Conservation (phyloP, 2,329 filamentous ascomycete species). For the Colletotrichum zoysiae region DNA sequence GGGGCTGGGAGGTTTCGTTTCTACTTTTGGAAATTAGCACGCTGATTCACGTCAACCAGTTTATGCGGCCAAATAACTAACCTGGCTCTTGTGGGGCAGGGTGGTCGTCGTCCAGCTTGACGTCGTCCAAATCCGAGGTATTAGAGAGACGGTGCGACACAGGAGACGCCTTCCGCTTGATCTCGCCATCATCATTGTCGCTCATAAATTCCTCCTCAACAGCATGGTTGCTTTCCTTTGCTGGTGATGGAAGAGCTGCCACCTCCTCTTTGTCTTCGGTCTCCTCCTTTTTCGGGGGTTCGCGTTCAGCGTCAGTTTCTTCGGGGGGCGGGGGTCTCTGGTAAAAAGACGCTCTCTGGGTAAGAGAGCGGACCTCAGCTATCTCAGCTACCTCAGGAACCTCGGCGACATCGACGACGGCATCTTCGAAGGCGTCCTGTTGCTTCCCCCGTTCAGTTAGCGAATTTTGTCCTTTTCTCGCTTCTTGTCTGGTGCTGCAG, state of each 20-base stretch:
- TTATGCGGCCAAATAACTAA: constrained; percentile 45
- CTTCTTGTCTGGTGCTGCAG: background rate
- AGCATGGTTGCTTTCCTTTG: constrained; percentile 30
- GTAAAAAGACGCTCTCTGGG: constrained; percentile 58
- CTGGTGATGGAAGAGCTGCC: constrained; percentile 25
- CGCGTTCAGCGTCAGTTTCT: constrained; percentile 36
- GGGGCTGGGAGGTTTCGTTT: constrained; percentile 48
- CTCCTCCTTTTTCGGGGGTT: constrained; percentile 44
- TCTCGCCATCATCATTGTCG: constrained; percentile 43
- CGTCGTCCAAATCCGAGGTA: constrained; percentile 66
- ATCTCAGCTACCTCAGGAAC: constrained; percentile 50
- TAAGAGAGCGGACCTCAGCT: constrained; percentile 74
- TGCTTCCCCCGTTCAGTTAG: constrained; percentile 30
- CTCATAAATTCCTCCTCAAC: constrained; percentile 34
- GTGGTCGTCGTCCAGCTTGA: constrained; percentile 75
- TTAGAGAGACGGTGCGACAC: constrained; percentile 60
- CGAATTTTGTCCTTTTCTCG: background rate
- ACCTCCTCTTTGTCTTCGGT: constrained; percentile 47
- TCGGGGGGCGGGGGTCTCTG: constrained; percentile 49
- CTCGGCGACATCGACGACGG: constrained; percentile 66
- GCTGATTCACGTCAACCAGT: constrained; percentile 38
- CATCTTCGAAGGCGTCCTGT: constrained; percentile 88
- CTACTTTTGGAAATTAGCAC: constrained; percentile 31
- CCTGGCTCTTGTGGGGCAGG: constrained; percentile 51
- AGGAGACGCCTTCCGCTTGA: constrained; percentile 53